Base-by-base conservation (phyloP, 495 filamentous ascomycete genomes). In the Talaromyces borbonicus region DNA sequence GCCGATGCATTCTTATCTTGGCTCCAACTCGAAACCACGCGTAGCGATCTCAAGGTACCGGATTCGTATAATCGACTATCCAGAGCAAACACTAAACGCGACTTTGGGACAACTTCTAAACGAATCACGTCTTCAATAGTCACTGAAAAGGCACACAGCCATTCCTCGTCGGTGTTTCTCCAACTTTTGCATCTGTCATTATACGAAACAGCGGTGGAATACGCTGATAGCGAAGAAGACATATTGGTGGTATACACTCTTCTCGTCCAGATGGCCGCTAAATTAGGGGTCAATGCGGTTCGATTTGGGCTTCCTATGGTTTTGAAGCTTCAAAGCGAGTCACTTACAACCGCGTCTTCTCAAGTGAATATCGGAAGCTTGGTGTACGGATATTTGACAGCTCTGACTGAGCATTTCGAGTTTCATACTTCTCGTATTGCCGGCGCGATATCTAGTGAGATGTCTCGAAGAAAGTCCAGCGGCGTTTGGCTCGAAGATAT, bases 371-470 rank as follows among this genome's bases (percentile, higher is more conserved):
- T 92, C 16, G 90, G 85, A 27, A 87, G 82, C 56, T 67, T 96
- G 41, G 83, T 89, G 18, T 84, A 90, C 56, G 88, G 89, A 5
- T 95, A 95, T 63, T 75, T 95, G 36, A 87, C 85, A 79, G 71
- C 77, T 14, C 52, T 95, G 48, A 80, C 73, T 15, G 81, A 90
- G 50, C 78, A 75, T 46, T 92, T 94, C 50, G 79, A 86, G 8
- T 81, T 90, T 50, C 81, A 88, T 31, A 69, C 71, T 8, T 77
- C 80, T 0, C 61, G 64, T 11, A 67, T 83, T 25, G 87, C 86
- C 8, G 68, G 72, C 33, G 78, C 75, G 8, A 79, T 96, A 23
- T 74, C 81, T 45, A 78, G 71, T 36, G 90, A 95, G 58, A 83
- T 95, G 43, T 69, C 77, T 25, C 76, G 80, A 39, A 74, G 90